These are phyloP conservation scores for Podila epicladia DNA, from an alignment of 192 early-diverging fungal genomes.

Conservation along the genomic window DNA sequence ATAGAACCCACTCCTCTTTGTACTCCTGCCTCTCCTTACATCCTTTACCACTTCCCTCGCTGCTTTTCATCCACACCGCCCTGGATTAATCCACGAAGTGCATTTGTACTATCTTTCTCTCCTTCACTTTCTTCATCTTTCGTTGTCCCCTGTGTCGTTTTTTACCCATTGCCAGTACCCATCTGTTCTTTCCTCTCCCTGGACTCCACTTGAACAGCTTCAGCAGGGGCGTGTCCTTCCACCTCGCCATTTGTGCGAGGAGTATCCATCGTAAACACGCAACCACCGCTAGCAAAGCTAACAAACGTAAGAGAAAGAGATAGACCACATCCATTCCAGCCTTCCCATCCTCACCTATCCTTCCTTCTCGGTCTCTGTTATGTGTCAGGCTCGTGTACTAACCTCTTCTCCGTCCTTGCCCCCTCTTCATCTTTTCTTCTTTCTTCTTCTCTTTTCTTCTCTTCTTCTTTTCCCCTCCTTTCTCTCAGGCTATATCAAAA, in stretches of 20 bases:
- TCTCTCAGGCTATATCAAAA: conserved; percentile 2
- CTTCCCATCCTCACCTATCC: not conserved
- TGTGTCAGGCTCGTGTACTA: not conserved
- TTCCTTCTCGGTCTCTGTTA: not conserved
- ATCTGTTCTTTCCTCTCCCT: not conserved
- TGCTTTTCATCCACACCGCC: not conserved
- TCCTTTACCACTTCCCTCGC: no score
- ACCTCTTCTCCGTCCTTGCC: not conserved
- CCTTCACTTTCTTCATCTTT: not conserved
- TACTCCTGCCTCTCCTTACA: no score
- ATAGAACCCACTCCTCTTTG: no score
- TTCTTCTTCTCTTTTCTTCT: not conserved
- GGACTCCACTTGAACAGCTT: no score
- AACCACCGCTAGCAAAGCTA: no score
- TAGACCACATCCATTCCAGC: not conserved
- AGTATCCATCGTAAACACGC: no score
- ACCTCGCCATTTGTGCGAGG: no score
- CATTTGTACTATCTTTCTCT: not conserved
- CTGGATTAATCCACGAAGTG: not conserved
- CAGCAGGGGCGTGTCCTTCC: no score
- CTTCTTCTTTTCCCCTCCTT: not conserved
- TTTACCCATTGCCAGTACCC: not conserved
- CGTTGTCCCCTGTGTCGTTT: not conserved
- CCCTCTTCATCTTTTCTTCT: not conserved
- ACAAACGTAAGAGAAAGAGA: no score